Conservation (phyloP, 2,329 filamentous ascomycete species). For the Beauveria varroae region DNA sequence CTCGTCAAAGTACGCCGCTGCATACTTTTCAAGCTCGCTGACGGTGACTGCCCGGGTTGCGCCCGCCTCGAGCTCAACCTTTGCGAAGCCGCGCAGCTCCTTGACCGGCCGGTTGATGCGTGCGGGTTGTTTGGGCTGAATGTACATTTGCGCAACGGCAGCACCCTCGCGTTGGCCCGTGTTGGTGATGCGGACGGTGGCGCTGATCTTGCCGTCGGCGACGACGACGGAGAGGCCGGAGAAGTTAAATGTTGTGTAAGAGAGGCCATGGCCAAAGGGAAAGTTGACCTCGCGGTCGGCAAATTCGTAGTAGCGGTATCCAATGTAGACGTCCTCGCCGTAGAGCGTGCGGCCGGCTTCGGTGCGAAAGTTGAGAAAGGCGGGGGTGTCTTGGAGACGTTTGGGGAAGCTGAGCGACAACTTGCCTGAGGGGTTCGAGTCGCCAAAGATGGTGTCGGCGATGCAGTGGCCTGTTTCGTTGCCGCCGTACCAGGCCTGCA, state of each 20-base stretch:
- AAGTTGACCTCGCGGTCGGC: conserved; percentile 59
- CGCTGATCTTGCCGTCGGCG: conserved; percentile 38
- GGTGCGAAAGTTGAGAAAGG: conserved; percentile 65
- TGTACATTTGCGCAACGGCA: conserved; percentile 52
- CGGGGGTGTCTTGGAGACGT: conserved; percentile 61
- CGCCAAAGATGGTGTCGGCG: conserved; percentile 68
- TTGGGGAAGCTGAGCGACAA: conserved; percentile 67
- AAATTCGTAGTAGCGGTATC: conserved; percentile 74
- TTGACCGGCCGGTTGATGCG: conserved; percentile 50
- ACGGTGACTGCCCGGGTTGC: conserved; percentile 52
- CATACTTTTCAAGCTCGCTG: conserved; percentile 53
- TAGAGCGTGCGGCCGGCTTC: conserved; percentile 68
- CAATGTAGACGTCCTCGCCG: conserved; percentile 73
- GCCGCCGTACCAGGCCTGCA: conserved; percentile 83
- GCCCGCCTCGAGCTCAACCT: conserved; percentile 54
- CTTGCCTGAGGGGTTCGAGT: conserved; percentile 67
- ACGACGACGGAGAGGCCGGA: conserved; percentile 41
- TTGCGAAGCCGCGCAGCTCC: conserved; percentile 59
- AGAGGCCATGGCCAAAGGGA: conserved; percentile 72
- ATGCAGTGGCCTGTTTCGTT: conserved; percentile 79
- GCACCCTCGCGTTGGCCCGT: conserved; percentile 46
- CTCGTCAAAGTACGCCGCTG: conserved; percentile 65
- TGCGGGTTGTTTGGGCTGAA: conserved; percentile 42
- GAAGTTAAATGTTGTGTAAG: conserved; percentile 63
- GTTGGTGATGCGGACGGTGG: conserved; percentile 51